Conservation (phyloP, 2,329 filamentous ascomycete genomes). For the Calonectria henricotiae region DNA sequence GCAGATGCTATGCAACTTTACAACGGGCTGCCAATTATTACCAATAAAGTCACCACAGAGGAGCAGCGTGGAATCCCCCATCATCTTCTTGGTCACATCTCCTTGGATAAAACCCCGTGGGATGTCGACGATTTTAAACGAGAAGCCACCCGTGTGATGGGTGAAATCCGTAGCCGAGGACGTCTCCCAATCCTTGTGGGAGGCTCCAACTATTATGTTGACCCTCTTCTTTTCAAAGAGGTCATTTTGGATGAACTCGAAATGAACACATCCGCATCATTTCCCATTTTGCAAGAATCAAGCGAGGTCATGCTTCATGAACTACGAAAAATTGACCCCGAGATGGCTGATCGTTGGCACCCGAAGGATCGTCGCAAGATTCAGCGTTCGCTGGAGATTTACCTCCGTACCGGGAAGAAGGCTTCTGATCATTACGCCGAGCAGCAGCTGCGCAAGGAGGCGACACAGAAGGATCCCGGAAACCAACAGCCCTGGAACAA, state of each 20-base stretch:
- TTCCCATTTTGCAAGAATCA: conserved; percentile 81
- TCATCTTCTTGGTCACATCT: conserved; percentile 87
- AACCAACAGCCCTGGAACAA: conserved; percentile 65
- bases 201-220: conserved; percentile 95
- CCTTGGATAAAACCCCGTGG: conserved; percentile 86
- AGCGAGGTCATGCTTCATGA: conserved; percentile 82
- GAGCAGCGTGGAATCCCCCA: conserved; percentile 89
- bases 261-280: conserved; percentile 61
- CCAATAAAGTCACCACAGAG: conserved; percentile 86
- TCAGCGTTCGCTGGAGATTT: conserved; percentile 90
- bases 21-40: conserved; percentile 90
- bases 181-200: conserved; percentile 92
- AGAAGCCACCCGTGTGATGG: conserved; percentile 79
- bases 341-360: conserved; percentile 94
- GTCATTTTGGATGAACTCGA: conserved; percentile 68
- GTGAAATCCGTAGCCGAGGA: conserved; percentile 83
- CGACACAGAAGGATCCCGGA: conserved; percentile 46
- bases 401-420: conserved; percentile 82
- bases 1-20: conserved; percentile 99
- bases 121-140: conserved; percentile 83
- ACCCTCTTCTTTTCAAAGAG: conserved; percentile 84
- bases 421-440: conserved; percentile 92
- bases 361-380: conserved; percentile 95
- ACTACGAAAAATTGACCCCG: conserved; percentile 86
- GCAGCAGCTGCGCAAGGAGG: conserved; percentile 70